phyloP scores from a whole-genome alignment of 805 yeast genomes.

The Ogataea thermomethanolica region DNA sequence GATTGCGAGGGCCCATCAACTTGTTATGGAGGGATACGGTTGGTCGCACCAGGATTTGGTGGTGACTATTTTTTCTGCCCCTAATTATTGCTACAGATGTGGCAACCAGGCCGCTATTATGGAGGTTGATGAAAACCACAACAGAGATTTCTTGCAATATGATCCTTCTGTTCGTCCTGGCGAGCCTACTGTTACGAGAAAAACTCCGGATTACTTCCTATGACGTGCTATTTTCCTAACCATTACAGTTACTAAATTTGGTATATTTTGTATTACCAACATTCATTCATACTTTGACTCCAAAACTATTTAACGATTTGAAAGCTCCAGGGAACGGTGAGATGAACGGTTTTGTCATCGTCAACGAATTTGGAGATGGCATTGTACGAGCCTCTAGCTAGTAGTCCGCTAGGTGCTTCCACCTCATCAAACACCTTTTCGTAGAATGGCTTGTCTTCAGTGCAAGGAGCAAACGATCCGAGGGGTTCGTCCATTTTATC shows the following conservation, averaged over 20 bases:
- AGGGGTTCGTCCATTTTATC: conserved; percentile 84
- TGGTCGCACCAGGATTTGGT: conserved; percentile 95
- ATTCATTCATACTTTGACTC: conserved; percentile 5
- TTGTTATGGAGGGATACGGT: conserved; percentile 95
- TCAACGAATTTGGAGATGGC: conserved; percentile 82
- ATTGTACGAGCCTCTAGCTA: conserved; percentile 82
- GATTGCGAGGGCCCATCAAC: conserved; percentile 93
- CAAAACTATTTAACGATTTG: conserved; percentile 57
- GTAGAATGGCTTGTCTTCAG: conserved; percentile 74
- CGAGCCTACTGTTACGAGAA: conserved; percentile 95
- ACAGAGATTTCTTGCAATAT: conserved; percentile 88
- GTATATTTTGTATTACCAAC: conserved; percentile 12
- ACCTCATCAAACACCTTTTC: conserved; percentile 66
- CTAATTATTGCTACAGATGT: conserved; percentile 95
- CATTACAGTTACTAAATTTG: conserved; percentile 8
- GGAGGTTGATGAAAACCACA: conserved; percentile 95
- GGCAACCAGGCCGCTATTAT: conserved; percentile 97
- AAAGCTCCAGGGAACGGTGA: conserved; percentile 80
- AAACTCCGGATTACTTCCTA: conserved; percentile 95
- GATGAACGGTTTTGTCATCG: conserved; percentile 75
- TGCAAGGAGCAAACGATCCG: conserved; percentile 89
- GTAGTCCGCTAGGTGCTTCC: conserved; percentile 87
- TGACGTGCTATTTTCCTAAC: conserved; percentile 32
- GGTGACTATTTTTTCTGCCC: conserved; percentile 92
- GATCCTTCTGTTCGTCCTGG: conserved; percentile 97